A percentile compares a stretch with the other conserved stretches of the same genome.
Conservation (phyloP, 306 rosid genomes). For the Pyrus bretschneideri region DNA sequence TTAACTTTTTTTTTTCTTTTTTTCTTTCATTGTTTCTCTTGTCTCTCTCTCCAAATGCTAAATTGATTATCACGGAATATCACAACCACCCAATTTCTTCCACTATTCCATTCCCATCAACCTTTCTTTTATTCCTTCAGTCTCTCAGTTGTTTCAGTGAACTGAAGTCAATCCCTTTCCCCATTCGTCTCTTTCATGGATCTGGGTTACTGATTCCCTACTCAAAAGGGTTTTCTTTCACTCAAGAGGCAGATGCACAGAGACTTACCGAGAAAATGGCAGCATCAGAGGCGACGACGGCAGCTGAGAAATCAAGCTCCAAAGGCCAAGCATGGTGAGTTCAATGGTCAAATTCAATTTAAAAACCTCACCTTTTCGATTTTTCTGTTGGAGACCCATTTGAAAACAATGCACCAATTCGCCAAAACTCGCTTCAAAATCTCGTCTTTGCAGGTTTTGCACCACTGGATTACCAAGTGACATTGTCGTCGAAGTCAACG, state of each 20-base stretch:
- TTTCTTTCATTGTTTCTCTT: neutral
- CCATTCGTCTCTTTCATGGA: conserved; percentile 13
- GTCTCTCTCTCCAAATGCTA: conserved; percentile 12
- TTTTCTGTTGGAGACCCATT: neutral
- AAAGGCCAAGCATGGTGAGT: conserved; percentile 95
- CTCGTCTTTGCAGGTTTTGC: conserved; percentile 59
- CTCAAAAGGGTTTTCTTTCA: neutral
- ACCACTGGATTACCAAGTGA: conserved; percentile 95
- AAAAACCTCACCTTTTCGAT: neutral
- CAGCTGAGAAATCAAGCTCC: conserved; percentile 47
- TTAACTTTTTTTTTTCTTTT: neutral
- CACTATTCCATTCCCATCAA: conserved; percentile 13
- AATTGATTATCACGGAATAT: conserved; percentile 27
- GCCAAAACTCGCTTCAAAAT: neutral
- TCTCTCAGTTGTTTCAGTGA: neutral
- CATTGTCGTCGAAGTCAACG: conserved; percentile 77
- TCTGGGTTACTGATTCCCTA: conserved; percentile 19
- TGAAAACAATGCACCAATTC: neutral
- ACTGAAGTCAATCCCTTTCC: conserved; percentile 12
- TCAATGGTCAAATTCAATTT: neutral
- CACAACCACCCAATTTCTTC: conserved; percentile 36
- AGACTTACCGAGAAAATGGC: conserved; percentile 40
- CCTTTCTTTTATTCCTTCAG: conserved; percentile 9
- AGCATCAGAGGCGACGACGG: conserved; percentile 13
- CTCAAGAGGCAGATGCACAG: neutral